Conservation (phyloP, 2,329 filamentous ascomycete species). For the Teratosphaeria nubilosa region DNA sequence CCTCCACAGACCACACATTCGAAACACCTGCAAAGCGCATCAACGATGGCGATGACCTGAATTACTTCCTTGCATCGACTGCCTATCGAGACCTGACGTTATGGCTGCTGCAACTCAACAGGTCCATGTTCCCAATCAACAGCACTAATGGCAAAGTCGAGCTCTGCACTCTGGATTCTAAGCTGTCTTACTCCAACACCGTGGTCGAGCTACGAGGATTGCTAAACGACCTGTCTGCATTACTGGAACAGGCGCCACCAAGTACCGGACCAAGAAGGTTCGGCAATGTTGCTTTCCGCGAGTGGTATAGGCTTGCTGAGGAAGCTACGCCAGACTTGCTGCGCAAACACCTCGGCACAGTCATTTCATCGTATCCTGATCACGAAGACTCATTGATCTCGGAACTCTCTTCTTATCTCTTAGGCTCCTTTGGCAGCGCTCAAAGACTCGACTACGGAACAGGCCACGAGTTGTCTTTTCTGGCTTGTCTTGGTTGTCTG, state of each 20-base stretch:
- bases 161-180: conserved; percentile 33
- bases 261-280: conserved; percentile 80
- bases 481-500: conserved; percentile 79
- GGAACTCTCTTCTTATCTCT: conserved; percentile 69
- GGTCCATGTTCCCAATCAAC: conserved; percentile 66
- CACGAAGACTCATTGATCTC: conserved; percentile 15
- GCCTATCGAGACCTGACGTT: conserved; percentile 81
- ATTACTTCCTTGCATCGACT: conserved; percentile 65
- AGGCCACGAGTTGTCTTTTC: conserved; percentile 87
- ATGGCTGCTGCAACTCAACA: conserved; percentile 85
- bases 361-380: conserved; percentile 12
- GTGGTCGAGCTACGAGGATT: conserved; percentile 57
- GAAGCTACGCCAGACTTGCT: conserved; percentile 44
- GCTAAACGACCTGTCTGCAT: conserved; percentile 51
- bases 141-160: conserved; percentile 23
- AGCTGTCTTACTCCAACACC: conserved; percentile 35
- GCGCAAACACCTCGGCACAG: conserved; percentile 5
- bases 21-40: conserved; percentile 66
- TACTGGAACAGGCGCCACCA: conserved; percentile 72
- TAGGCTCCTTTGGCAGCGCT: conserved; percentile 78
- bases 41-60: conserved; percentile 72
- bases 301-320: conserved; percentile 65
- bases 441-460: conserved; percentile 92
- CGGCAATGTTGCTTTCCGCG: conserved; percentile 82
- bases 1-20: conserved; percentile 39